Evolutionary conservation across 768 basidiomycete species (phyloP).

Genomic region (Serendipita sp.): DNA sequence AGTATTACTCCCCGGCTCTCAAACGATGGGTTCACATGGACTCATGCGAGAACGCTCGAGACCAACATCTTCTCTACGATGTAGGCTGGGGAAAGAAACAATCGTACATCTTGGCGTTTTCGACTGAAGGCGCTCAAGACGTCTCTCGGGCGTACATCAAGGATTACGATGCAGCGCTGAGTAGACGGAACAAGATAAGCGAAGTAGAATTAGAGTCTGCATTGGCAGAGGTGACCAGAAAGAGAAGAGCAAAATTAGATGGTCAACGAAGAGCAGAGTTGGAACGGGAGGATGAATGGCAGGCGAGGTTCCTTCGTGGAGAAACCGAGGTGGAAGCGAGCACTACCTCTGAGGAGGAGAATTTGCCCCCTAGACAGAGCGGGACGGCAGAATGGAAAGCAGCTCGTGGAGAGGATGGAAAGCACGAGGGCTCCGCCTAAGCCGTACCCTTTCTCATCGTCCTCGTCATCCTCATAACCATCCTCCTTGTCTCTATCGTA

Average conservation of each 20-base stretch:
- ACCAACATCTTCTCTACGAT: slow-evolving; percentile 24
- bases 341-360: slow-evolving; percentile 11
- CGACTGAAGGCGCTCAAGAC: slow-evolving; percentile 15
- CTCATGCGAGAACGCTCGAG: slow-evolving; percentile 22
- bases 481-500: not conserved
- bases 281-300: slow-evolving; percentile 16
- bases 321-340: not conserved
- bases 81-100: slow-evolving; percentile 27
- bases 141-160: slow-evolving; percentile 14
- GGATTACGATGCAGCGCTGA: slow-evolving; percentile 5
- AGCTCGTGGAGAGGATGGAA: slow-evolving; percentile 18
- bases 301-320: slow-evolving; percentile 16
- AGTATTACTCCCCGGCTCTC: slow-evolving; percentile 15
- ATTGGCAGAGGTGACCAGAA: slow-evolving; percentile 14
- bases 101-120: slow-evolving; percentile 19
- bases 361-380: slow-evolving; percentile 17
- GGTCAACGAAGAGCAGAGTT: slow-evolving; percentile 9
- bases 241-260: slow-evolving; percentile 12
- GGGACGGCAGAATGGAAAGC: slow-evolving; percentile 22
- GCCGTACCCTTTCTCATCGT: too few species aligned
- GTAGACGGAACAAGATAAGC: slow-evolving; percentile 9
- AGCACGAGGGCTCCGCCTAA: not conserved
- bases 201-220: slow-evolving; percentile 16
- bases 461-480: too few species aligned
- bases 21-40: slow-evolving; percentile 27